phyloP scores from a whole-genome alignment of 2,329 filamentous ascomycete species.

The Emericellopsis atlantica region DNA sequence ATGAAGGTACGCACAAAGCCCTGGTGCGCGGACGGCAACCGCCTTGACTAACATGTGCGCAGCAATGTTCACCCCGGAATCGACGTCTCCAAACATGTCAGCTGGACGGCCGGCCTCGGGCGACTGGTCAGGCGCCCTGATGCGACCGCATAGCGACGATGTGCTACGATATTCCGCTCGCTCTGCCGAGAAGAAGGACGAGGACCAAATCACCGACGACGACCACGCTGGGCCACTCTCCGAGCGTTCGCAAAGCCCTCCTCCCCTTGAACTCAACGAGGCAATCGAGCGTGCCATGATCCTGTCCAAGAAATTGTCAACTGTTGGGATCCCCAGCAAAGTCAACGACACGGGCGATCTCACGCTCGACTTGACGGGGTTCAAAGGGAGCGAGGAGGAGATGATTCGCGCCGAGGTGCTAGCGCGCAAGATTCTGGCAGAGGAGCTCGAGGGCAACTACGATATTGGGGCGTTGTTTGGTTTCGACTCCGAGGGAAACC shows the following conservation, averaged over 20 bases:
- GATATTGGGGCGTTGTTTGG: conserved; percentile 93
- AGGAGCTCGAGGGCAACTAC: conserved; percentile 89
- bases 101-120: conserved; percentile 32
- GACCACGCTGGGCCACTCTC: conserved; percentile 23
- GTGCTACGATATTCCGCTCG: conserved; percentile 35
- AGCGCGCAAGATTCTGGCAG: conserved; percentile 79
- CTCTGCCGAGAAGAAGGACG: conserved; percentile 18
- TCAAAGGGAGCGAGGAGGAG: conserved; percentile 89
- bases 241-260: conserved; percentile 63
- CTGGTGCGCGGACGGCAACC: background rate
- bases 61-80: conserved; percentile 38
- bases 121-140: conserved; percentile 33
- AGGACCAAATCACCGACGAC: conserved; percentile 14
- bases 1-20: background rate
- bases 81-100: conserved; percentile 37
- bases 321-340: conserved; percentile 82
- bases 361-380: conserved; percentile 96
- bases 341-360: conserved; percentile 89
- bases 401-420: conserved; percentile 86
- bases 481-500: conserved; percentile 86
- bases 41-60: background rate
- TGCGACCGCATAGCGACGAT: conserved; percentile 41
- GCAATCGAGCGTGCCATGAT: conserved; percentile 74
- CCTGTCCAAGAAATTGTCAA: conserved; percentile 76
- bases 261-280: conserved; percentile 57